Conservation (phyloP, 129 eudicot genomes). For the Pittosporum tobira region DNA sequence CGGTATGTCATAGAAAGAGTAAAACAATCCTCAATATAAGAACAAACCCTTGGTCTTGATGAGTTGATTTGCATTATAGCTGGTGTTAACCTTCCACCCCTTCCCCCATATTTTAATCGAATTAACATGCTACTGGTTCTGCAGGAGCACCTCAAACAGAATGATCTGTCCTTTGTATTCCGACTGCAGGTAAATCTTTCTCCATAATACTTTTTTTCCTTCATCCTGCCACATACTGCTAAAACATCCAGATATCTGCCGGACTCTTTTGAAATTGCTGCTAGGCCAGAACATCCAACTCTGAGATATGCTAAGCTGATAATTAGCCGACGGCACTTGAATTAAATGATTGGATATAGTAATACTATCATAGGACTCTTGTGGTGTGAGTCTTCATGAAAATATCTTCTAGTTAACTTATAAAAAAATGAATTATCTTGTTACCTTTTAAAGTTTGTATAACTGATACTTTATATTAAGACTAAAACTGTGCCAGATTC, state of each 20-base stretch:
- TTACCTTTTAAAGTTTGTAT: too few species aligned
- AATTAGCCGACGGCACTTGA: not conserved
- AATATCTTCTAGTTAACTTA: not conserved
- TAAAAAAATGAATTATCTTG: too few species aligned
- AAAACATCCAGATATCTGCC: not conserved
- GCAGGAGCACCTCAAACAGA: constrained; percentile 95
- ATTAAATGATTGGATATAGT: too few species aligned
- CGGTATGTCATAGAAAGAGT: too few species aligned
- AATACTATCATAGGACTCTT: not conserved
- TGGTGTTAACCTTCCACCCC: too few species aligned
- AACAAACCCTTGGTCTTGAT: too few species aligned
- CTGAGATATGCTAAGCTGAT: not conserved
- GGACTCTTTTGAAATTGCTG: not conserved
- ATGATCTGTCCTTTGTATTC: constrained; percentile 85
- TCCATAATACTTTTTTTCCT: not conserved
- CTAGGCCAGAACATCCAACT: not conserved
- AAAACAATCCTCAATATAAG: too few species aligned
- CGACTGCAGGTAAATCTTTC: constrained; percentile 71
- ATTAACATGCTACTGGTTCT: constrained; percentile 26
- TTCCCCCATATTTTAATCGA: not conserved
- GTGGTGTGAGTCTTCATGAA: not conserved
- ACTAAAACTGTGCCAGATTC: not conserved
- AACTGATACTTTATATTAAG: too few species aligned
- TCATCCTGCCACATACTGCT: not conserved
- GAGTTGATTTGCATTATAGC: too few species aligned